Conservation (phyloP, 2,329 filamentous ascomycete genomes). For the Xylariaceae sp. region DNA sequence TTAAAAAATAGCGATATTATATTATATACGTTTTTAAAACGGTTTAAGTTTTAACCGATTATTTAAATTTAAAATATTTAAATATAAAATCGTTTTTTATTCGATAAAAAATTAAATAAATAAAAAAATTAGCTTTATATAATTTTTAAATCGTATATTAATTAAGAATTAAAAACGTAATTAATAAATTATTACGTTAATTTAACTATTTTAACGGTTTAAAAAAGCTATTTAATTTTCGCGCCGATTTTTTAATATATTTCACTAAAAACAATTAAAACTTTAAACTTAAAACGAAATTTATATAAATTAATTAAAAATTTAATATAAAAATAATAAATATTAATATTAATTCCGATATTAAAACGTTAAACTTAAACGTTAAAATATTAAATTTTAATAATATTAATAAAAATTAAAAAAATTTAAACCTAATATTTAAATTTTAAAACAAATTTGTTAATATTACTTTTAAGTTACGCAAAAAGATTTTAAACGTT, state of each 20-base stretch:
- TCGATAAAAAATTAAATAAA: too few relatives aligned
- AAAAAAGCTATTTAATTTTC: too few relatives aligned
- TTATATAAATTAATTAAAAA: too few relatives aligned
- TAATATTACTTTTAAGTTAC: not conserved
- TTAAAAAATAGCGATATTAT: not conserved
- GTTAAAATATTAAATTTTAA: not conserved
- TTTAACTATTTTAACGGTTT: too few relatives aligned
- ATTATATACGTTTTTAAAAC: not conserved
- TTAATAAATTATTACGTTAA: too few relatives aligned
- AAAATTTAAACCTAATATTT: too few relatives aligned
- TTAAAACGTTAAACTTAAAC: not conserved
- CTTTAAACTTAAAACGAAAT: too few relatives aligned
- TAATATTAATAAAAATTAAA: too few relatives aligned
- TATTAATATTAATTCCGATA: not conserved
- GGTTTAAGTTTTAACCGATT: not conserved
- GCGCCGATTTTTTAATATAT: too few relatives aligned
- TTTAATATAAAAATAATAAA: not conserved
- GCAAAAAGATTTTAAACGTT: not conserved
- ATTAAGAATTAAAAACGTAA: not conserved
- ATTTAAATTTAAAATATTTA: not conserved
- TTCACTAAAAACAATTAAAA: not conserved
- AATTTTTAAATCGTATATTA: not conserved
- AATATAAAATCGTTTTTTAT: too few relatives aligned
- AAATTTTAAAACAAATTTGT: not conserved
- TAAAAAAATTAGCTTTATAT: not conserved